Conservation (phyloP, 805 yeast species). For the Ascoidea tarda region DNA sequence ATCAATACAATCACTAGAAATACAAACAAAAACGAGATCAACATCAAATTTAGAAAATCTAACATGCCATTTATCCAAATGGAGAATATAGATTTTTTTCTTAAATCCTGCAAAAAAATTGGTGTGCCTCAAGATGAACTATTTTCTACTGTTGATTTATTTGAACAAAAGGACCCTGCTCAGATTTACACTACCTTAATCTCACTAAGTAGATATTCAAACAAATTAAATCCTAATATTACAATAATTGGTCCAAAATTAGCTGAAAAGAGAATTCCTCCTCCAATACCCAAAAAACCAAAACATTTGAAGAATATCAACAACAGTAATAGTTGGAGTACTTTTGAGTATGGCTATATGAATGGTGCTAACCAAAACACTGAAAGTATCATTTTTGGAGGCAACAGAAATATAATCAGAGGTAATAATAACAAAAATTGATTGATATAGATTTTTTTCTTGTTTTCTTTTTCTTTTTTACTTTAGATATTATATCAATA, state of each 20-base stretch:
- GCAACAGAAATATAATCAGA: conserved; percentile 26
- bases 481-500: too few relatives aligned
- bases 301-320: conserved; percentile 19
- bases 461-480: too few relatives aligned
- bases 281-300: conserved; percentile 45
- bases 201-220: conserved; percentile 58
- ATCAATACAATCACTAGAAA: conserved; percentile 25
- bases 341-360: conserved; percentile 45
- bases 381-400: conserved; percentile 41
- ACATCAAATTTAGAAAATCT: conserved; percentile 20
- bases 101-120: conserved; percentile 41
- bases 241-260: conserved; percentile 48
- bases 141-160: conserved; percentile 67
- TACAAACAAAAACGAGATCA: conserved; percentile 33
- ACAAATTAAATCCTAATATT: conserved; percentile 33
- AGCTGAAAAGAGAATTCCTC: conserved; percentile 23
- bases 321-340: conserved; percentile 33
- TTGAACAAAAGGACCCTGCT: conserved; percentile 61
- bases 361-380: conserved; percentile 39
- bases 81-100: conserved; percentile 73
- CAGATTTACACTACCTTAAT: conserved; percentile 64
- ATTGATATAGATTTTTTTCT: too few relatives aligned
- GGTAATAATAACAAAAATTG: too few relatives aligned
- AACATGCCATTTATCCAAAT: conserved; percentile 61
- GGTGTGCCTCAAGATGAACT: conserved; percentile 75